A percentile compares a stretch with the other conserved stretches of the same genome.
These are phyloP conservation scores for Penicillium sumatraense DNA, from an alignment of 2,329 filamentous ascomycete species.

Conservation along the genomic window DNA sequence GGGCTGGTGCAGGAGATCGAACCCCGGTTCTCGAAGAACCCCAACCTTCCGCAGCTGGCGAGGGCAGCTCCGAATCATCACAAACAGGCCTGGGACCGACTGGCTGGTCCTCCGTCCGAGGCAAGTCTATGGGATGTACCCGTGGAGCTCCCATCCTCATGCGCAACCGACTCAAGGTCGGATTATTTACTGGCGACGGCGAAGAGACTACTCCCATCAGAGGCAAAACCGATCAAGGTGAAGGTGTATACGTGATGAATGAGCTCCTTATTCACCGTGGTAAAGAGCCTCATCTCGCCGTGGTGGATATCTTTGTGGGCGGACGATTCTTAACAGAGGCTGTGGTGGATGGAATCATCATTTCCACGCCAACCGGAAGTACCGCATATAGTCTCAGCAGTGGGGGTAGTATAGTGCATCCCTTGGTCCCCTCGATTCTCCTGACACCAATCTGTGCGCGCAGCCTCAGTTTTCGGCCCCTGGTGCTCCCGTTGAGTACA, in stretches of 20 bases:
- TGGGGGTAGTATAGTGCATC: conserved; percentile 92
- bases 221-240: conserved; percentile 36
- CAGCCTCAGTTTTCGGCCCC: conserved; percentile 86
- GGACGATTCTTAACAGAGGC: conserved; percentile 90
- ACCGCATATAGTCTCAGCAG: conserved; percentile 95
- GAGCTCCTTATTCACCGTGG: conserved; percentile 94
- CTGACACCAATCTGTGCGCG: conserved; percentile 94
- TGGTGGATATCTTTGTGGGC: conserved; percentile 90
- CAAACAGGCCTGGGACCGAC: conserved; percentile 46
- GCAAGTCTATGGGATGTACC: conserved; percentile 77
- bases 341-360: conserved; percentile 91
- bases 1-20: conserved; percentile 57
- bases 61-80: conserved; percentile 17
- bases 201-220: conserved; percentile 52
- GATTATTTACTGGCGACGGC: conserved; percentile 76
- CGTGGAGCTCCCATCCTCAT: conserved; percentile 81
- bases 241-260: conserved; percentile 77
- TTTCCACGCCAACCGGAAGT: conserved; percentile 91
- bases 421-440: conserved; percentile 83
- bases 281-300: conserved; percentile 83
- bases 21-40: conserved; percentile 49
- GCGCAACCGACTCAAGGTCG: conserved; percentile 83
- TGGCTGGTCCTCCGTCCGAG: conserved; percentile 74
- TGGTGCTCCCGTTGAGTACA: conserved; percentile 86
- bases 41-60: conserved; percentile 13